Evolutionary conservation across 129 eudicot species (phyloP), one percentile per base, ranked within the genome.

Genomic region (Solidago caesia): DNA sequence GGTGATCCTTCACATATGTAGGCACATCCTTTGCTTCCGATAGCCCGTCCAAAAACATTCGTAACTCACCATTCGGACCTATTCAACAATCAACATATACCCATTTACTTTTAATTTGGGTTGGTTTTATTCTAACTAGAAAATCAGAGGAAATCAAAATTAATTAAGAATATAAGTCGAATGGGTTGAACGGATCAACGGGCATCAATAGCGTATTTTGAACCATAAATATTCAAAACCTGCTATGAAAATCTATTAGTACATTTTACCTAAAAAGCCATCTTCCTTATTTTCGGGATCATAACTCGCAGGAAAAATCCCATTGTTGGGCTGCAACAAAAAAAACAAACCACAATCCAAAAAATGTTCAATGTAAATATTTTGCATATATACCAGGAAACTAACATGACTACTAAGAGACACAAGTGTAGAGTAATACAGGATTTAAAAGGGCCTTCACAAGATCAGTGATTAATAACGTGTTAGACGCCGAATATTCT

Each of bases 61-160:
- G 79, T 44, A 91, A 42, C 71, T 77, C 82, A 0, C 96, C 82
- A n/a, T 75, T 48, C 0, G 92, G 96, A 67, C 89, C 92, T 88
- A 33, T 33, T 33, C 2, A 33, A 33, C 39, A 43, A 44, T 33
- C 5, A 76, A 7, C 60, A 68, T 21, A 21, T 21, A 21, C 21
- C 21, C 21, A 21, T 33, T 33, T 33, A 33, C 39, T 33, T 33
- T 33, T 33, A 3, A 33, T 33, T 33, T 33, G 39, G 39, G 39
- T 0, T 33, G 39, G 2, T 33, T 33, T 33, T 33, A 33, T 33
- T 33, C 39, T 33, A 33, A 33, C 39, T 33, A 33, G 3, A 33
- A 1, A 33, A 33, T 1, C 21, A 21, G 21, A 21, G 21, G 21
- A 33, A 33, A 1, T 33, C 2, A 1, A 33, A 33, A 33, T 33